Evolutionary conservation across 176 grass and related monocot genomes (phyloP), one percentile per base, ranked within the genome.

Genomic region (Ampelocalamus luodianensis): DNA sequence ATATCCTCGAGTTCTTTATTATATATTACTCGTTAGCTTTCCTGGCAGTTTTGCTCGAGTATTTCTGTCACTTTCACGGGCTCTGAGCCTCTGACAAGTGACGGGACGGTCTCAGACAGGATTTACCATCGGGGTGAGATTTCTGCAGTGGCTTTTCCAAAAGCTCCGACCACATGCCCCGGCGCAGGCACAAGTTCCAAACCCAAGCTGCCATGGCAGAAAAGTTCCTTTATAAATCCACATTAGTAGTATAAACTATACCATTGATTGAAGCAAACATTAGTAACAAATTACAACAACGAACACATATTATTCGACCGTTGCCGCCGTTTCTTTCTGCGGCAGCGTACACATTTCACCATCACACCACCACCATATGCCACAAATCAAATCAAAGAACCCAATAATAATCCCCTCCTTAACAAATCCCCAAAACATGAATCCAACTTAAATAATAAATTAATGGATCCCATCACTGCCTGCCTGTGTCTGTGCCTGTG

Each of bases 81-180:
- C 44, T 53, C 4, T 51, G 34, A 22, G 68, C 23, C 44, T 53
- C 4, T 51, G 34, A 22, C 42, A 58, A 18, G 38, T 70, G 88
- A 71, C 6, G 53, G 5, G 66, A 73, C 78, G 61, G 77, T 76
- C 36, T 20, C 8, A 29, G 77, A 70, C 42, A 76, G 50, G 68
- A 51, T 85, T 20, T 29, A 37, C 18, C 82, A 32, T 70, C 5
- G 3, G 88, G 43, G n/a, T 2, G 61, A 55, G 71, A 71, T 51
- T 85, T 75, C 16, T 68, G 69, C 8, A 0, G 34, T 18, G 38
- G 56, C 83, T 39, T 81, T 37, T 29, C 38, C 5, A 8, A 77
- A 86, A 77, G 72, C 78, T 46, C 79, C 79, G 65, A 49, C 72
- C 79, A 40, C 72, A 78, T 64, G 67, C 49, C 24, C 36, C 29